Evolutionary conservation across 2,329 filamentous ascomycete genomes (phyloP).

Genomic region (Penicillium nordicum): DNA sequence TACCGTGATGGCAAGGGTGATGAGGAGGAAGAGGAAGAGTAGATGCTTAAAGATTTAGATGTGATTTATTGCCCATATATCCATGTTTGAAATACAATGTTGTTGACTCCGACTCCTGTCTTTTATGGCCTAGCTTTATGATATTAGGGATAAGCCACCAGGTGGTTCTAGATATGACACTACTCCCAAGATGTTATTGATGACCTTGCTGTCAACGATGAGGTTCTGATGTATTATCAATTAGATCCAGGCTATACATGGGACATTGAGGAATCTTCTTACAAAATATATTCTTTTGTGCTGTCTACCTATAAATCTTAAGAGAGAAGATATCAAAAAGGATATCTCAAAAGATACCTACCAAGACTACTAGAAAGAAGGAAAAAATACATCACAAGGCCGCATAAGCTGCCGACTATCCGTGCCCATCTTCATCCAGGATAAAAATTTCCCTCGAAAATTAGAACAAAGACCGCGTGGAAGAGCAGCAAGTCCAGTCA

Average conservation of each 20-base stretch:
- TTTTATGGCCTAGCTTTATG: neutral
- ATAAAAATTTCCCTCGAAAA: neutral
- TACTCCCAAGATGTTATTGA: neutral
- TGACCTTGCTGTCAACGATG: neutral
- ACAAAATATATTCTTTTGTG: no score
- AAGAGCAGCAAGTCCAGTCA: neutral
- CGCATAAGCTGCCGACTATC: no score
- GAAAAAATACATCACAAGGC: no score
- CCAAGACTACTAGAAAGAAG: no score
- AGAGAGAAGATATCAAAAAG: no score
- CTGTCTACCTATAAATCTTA: no score
- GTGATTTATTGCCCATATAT: neutral
- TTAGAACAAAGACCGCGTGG: no score
- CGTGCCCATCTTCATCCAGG: neutral
- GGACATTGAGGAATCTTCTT: no score
- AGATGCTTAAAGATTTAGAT: neutral
- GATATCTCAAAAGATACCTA: no score
- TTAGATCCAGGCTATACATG: no score
- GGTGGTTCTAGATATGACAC: neutral
- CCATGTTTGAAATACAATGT: neutral
- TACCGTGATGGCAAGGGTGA: slow-evolving; percentile 54
- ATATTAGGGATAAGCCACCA: neutral
- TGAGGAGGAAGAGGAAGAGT: slow-evolving; percentile 17
- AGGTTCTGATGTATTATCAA: neutral
- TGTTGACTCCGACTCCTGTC: neutral